Evolutionary conservation across 345 rosid genomes (phyloP).

Genomic region (Salix exigua): DNA sequence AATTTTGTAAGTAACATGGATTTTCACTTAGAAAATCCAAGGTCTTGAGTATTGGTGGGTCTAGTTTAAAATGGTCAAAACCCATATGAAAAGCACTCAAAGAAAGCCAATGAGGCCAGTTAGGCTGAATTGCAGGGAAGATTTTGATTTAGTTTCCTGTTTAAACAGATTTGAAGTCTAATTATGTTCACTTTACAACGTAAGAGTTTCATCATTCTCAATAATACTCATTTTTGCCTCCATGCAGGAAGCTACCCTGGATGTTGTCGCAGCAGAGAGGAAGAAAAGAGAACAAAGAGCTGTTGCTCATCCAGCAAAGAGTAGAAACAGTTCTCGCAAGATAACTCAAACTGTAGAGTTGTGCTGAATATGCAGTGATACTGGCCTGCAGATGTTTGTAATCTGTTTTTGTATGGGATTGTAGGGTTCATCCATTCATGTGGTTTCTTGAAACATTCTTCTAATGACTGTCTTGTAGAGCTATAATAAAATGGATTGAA

Average conservation of each 20-base stretch:
- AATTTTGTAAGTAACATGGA: conserved; percentile 55
- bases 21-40: conserved; percentile 82
- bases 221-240: conserved; percentile 6
- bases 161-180: background rate
- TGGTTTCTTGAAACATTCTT: background rate
- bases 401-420: no score
- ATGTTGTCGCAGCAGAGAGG: conserved; percentile 75
- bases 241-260: conserved; percentile 79
- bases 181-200: background rate
- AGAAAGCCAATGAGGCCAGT: conserved; percentile 81
- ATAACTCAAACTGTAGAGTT: conserved; percentile 23
- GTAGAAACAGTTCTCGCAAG: conserved; percentile 48
- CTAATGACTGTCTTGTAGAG: no score
- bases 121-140: conserved; percentile 17
- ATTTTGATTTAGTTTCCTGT: background rate
- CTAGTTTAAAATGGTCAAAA: conserved; percentile 92
- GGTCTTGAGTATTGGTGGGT: conserved; percentile 82
- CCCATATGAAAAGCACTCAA: conserved; percentile 71
- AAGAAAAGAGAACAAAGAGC: conserved; percentile 55
- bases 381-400: background rate
- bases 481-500: no score
- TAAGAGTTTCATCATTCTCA: conserved; percentile 3
- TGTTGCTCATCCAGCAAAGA: conserved; percentile 35
- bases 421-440: no score
- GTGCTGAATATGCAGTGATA: conserved; percentile 5